These are phyloP conservation scores for Rostrohypoxylon terebratum DNA, from an alignment of 495 filamentous ascomycete species.

Conservation along the genomic window DNA sequence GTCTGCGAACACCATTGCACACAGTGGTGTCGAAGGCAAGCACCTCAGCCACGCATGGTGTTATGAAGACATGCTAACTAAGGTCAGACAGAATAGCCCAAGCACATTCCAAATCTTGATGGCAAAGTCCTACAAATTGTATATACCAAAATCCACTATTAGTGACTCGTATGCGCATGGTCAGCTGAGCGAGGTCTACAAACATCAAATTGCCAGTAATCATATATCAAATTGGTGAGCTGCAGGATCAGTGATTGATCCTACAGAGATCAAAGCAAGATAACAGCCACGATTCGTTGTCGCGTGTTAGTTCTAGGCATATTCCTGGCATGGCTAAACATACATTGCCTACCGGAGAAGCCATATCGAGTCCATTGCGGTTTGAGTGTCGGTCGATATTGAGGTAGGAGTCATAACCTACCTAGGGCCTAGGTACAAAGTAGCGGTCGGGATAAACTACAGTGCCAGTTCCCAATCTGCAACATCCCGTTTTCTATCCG, in stretches of 20 bases:
- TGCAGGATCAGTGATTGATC: not conserved
- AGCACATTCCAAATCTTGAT: not conserved
- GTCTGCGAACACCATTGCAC: not conserved
- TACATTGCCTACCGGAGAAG: not conserved
- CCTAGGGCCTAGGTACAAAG: not conserved
- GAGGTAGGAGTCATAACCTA: not conserved
- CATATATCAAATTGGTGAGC: not conserved
- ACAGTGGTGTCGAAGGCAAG: not conserved
- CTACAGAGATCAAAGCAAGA: not conserved
- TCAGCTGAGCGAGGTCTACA: not conserved
- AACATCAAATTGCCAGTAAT: not conserved
- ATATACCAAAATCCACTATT: too few relatives aligned
- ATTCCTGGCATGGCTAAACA: not conserved
- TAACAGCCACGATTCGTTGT: not conserved
- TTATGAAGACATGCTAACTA: not conserved
- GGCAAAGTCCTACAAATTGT: not conserved
- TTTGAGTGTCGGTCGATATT: not conserved
- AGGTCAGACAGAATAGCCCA: not conserved
- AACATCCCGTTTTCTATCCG: not conserved
- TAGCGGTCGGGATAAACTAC: not conserved
- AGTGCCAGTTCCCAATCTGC: conserved; percentile 1
- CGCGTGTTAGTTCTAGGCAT: not conserved
- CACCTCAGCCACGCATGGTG: not conserved
- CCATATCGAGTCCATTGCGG: not conserved
- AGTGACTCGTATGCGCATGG: not conserved